Percentiles rank a stretch among this genome's conserved stretches.
These are phyloP conservation scores for Orbilia ellipsospora DNA, from an alignment of 2,329 filamentous ascomycete genomes.

Conservation along the genomic window DNA sequence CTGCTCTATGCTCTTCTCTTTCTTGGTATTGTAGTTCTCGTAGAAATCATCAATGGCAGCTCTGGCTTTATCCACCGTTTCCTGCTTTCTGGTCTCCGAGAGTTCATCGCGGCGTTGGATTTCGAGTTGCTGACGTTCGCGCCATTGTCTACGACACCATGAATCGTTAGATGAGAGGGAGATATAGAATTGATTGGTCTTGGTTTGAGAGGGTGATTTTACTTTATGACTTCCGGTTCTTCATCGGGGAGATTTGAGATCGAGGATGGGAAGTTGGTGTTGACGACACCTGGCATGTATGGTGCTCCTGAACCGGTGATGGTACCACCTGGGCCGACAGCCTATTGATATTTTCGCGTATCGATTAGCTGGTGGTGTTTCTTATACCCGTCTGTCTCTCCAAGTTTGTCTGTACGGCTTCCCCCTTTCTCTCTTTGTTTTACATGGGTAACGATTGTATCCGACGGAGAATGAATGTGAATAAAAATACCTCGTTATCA, in stretches of 20 bases:
- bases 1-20: constrained; percentile 90
- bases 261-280: constrained; percentile 62
- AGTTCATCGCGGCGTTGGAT: constrained; percentile 86
- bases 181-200: neutral
- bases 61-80: constrained; percentile 88
- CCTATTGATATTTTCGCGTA: constrained; percentile 63
- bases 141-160: constrained; percentile 74
- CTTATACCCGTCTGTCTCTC: neutral
- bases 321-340: constrained; percentile 78
- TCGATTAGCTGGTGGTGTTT: constrained; percentile 13
- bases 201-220: constrained; percentile 18
- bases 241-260: constrained; percentile 74
- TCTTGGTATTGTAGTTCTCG: constrained; percentile 98
- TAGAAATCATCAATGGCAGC: constrained; percentile 99
- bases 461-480: neutral
- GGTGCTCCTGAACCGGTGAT: constrained; percentile 78
- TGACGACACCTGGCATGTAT: constrained; percentile 67
- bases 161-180: neutral
- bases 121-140: constrained; percentile 84
- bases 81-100: constrained; percentile 81
- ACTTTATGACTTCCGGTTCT: constrained; percentile 86
- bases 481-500: constrained; percentile 60
- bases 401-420: too few species aligned
- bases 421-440: neutral
- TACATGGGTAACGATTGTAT: neutral